phyloP scores from a whole-genome alignment of 2,329 filamentous ascomycete genomes.

The Ascochyta pisi region DNA sequence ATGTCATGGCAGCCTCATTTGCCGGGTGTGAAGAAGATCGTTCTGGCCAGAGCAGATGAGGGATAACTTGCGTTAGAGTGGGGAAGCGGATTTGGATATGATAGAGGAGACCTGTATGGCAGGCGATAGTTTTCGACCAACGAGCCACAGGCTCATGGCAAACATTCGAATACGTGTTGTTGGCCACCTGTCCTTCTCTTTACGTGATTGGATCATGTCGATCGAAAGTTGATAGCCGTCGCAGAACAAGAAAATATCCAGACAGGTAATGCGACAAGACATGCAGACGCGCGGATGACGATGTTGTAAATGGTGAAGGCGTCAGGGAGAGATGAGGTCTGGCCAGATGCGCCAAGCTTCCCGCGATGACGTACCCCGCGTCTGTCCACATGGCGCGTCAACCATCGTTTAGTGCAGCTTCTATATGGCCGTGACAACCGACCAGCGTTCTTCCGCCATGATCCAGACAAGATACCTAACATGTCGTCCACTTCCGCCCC shows the following conservation, averaged over 20 bases:
- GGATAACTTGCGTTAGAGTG: too few species aligned
- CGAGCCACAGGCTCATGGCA: too few species aligned
- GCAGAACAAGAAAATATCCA: too few species aligned
- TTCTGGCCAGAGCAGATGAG: neutral
- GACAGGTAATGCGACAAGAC: neutral
- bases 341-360: neutral
- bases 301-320: neutral
- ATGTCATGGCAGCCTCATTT: neutral
- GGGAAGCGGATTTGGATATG: neutral
- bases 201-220: too few species aligned
- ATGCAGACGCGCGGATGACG: neutral
- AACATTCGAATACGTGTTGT: too few species aligned
- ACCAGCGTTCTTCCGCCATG: conserved; percentile 9
- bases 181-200: too few species aligned
- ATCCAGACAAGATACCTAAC: neutral
- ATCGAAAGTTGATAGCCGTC: too few species aligned
- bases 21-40: conserved; percentile 1
- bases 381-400: conserved; percentile 12
- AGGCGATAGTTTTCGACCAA: too few species aligned
- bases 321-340: neutral
- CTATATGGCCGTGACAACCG: conserved; percentile 18
- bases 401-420: conserved; percentile 17
- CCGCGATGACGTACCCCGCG: conserved; percentile 13
- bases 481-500: conserved; percentile 15
- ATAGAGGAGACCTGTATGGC: neutral